Evolutionary conservation across 352 stramenopile species (phyloP).

Genomic region (Bremia lactucae): DNA sequence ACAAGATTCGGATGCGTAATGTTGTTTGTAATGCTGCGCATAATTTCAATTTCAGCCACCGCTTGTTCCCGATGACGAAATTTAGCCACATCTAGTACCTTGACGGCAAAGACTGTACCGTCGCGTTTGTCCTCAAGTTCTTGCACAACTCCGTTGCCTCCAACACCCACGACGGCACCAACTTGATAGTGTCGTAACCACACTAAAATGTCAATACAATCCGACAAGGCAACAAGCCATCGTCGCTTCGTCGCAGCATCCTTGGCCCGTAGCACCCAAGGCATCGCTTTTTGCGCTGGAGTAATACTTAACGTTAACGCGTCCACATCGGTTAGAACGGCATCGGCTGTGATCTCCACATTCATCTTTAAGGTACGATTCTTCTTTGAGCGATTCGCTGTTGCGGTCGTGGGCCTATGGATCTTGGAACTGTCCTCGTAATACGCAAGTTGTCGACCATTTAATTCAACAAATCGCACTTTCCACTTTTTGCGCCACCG

Average conservation of each 20-base stretch:
- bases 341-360: slow-evolving; percentile 53
- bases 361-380: slow-evolving; percentile 30
- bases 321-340: slow-evolving; percentile 40
- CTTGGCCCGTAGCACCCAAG: slow-evolving; percentile 47
- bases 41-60: slow-evolving; percentile 65
- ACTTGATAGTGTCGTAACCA: slow-evolving; percentile 68
- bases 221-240: slow-evolving; percentile 53
- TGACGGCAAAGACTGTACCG: slow-evolving; percentile 49
- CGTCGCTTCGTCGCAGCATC: slow-evolving; percentile 41
- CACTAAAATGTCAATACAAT: slow-evolving; percentile 69
- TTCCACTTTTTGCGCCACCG: slow-evolving; percentile 76
- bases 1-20: slow-evolving; percentile 73
- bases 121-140: slow-evolving; percentile 47
- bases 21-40: slow-evolving; percentile 73
- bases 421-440: slow-evolving; percentile 27
- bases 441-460: slow-evolving; percentile 60
- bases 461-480: slow-evolving; percentile 56
- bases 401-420: slow-evolving; percentile 11
- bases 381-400: slow-evolving; percentile 4
- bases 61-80: slow-evolving; percentile 62
- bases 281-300: slow-evolving; percentile 35
- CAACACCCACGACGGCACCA: slow-evolving; percentile 51
- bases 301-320: slow-evolving; percentile 41
- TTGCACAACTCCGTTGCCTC: slow-evolving; percentile 67
- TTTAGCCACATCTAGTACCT: slow-evolving; percentile 68